A percentile compares a stretch with the other conserved stretches of the same genome.
Evolutionary conservation across 371 early-diverging fungal genomes (phyloP).

Genomic region (Haplosporangium sp.): DNA sequence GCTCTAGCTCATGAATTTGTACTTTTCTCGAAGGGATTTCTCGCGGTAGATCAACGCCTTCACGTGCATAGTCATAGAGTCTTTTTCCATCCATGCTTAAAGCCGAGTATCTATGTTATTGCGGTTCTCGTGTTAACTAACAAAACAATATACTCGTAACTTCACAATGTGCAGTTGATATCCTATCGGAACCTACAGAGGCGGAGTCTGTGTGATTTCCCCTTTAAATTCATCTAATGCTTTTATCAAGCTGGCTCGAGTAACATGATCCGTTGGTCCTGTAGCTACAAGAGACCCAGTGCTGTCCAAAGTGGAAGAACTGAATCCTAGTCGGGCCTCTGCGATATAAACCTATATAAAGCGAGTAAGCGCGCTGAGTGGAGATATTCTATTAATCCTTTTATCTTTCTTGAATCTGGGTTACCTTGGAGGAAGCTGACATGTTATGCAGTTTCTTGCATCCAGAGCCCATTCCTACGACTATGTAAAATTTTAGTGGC

Average conservation of each 20-base stretch:
- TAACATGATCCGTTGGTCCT: conserved; percentile 47
- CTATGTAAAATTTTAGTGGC: conserved; percentile 2
- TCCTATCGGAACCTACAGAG: conserved; percentile 51
- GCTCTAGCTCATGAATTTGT: conserved; percentile 49
- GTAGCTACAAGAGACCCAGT: conserved; percentile 56
- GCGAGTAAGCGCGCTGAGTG: conserved; percentile 22
- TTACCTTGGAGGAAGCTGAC: conserved; percentile 57
- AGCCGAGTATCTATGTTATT: conserved; percentile 61
- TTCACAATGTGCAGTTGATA: no score
- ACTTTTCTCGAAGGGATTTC: conserved; percentile 52
- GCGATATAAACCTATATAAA: conserved; percentile 55
- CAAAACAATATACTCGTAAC: not conserved
- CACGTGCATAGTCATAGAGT: conserved; percentile 70
- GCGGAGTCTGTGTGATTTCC: conserved; percentile 64
- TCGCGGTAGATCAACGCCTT: conserved; percentile 51
- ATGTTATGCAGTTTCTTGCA: conserved; percentile 42
- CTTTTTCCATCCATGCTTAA: conserved; percentile 65
- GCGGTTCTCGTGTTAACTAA: not conserved
- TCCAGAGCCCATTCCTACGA: conserved; percentile 47
- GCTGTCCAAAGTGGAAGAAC: conserved; percentile 63
- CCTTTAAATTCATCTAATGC: conserved; percentile 60
- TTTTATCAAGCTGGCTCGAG: conserved; percentile 42
- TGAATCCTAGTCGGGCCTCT: conserved; percentile 60
- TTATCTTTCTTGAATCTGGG: not conserved
- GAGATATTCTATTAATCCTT: not conserved